phyloP scores from a whole-genome alignment of 345 rosid genomes.

The Lenwebbia sp. region DNA sequence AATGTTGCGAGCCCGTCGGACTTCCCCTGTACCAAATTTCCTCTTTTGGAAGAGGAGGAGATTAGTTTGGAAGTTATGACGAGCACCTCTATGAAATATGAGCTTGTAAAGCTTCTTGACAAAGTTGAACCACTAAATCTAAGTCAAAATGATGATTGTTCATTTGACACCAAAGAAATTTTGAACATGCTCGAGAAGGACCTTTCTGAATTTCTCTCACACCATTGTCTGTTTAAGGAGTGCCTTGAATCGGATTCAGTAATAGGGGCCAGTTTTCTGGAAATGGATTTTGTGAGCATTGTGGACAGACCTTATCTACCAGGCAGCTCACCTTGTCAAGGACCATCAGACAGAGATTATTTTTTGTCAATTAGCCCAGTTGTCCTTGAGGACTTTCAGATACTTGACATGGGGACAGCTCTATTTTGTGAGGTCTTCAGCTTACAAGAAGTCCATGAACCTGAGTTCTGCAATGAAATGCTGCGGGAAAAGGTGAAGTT shows the following conservation, averaged over 20 bases:
- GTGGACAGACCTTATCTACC: slow-evolving; percentile 18
- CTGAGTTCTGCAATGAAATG: slow-evolving; percentile 31
- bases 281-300: slow-evolving; percentile 31
- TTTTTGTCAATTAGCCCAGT: slow-evolving; percentile 8
- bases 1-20: slow-evolving; percentile 17
- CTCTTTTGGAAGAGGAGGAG: slow-evolving; percentile 68
- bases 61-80: slow-evolving; percentile 25
- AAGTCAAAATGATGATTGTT: slow-evolving; percentile 13
- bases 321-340: slow-evolving; percentile 13
- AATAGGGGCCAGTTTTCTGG: slow-evolving; percentile 16
- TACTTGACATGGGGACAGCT: slow-evolving; percentile 36
- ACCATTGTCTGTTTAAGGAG: slow-evolving; percentile 26
- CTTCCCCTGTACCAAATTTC: slow-evolving; percentile 22
- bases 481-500: slow-evolving; percentile 51
- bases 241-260: slow-evolving; percentile 27
- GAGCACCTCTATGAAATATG: slow-evolving; percentile 29
- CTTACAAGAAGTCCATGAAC: slow-evolving; percentile 21
- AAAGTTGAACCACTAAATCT: slow-evolving; percentile 16
- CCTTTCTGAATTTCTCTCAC: slow-evolving; percentile 30
- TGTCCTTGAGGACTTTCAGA: slow-evolving; percentile 45
- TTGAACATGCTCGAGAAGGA: slow-evolving; percentile 27
- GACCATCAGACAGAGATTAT: slow-evolving; percentile 11
- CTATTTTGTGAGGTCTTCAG: slow-evolving; percentile 27
- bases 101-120: slow-evolving; percentile 34
- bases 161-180: slow-evolving; percentile 26